Percentiles rank a stretch among this genome's conserved stretches.
phyloP scores from a whole-genome alignment of 1,139 yeast species.

The Hyphopichia pseudoburtonii region DNA sequence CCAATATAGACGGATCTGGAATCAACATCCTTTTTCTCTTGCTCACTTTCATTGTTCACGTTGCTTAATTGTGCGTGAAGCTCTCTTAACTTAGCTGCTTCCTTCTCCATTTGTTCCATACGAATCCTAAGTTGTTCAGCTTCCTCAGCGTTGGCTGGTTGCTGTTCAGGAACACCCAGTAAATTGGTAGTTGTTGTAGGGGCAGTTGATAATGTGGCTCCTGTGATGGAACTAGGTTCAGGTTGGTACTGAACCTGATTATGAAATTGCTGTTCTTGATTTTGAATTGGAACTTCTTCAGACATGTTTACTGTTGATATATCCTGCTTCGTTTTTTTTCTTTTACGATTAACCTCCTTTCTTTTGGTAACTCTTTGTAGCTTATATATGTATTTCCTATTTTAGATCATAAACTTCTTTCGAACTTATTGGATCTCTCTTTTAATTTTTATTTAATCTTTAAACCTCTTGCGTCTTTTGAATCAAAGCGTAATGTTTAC shows the following conservation, averaged over 20 bases:
- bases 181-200: too few species aligned
- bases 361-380: too few species aligned
- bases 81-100: constrained; percentile 28
- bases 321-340: neutral
- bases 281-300: constrained; percentile 18
- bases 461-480: too few species aligned
- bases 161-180: too few species aligned
- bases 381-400: too few species aligned
- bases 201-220: too few species aligned
- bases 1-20: constrained; percentile 84
- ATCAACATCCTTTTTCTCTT: constrained; percentile 52
- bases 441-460: too few species aligned
- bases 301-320: constrained; percentile 14
- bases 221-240: too few species aligned
- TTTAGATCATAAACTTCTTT: too few species aligned
- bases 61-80: constrained; percentile 22
- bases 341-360: neutral
- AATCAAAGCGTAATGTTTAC: too few species aligned
- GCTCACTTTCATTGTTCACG: constrained; percentile 20
- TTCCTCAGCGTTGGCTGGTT: constrained; percentile 13
- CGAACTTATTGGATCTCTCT: too few species aligned
- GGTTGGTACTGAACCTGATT: neutral
- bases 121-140: constrained; percentile 10
- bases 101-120: constrained; percentile 29
- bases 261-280: constrained; percentile 12